Base-by-base conservation (phyloP, 768 basidiomycete genomes). In the Suillus occidentalis region DNA sequence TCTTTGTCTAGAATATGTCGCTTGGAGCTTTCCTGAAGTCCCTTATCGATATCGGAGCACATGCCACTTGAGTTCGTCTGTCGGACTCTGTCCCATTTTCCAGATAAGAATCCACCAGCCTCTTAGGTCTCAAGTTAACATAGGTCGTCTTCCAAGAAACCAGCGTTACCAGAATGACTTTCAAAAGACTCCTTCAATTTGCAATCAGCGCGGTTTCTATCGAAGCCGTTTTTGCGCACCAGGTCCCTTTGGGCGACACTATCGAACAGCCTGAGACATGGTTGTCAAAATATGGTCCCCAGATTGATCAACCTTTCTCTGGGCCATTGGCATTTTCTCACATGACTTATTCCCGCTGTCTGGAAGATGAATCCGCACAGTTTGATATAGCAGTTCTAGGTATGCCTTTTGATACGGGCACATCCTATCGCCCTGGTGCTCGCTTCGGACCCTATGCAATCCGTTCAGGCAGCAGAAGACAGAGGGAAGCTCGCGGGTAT, bases 391-490 rank as follows among this genome's bases (percentile, higher is more conserved):
- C 91, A 1, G 73, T 96, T 43, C 76, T 96, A 6, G 94, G 91
- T 9, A 86, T 91, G 80, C 91, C 91, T 0, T 92, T 92, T 69
- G 90, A 93, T 69, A 93, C 90, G 0, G 83, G 79, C 1, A 86
- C 87, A 13, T 72, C 75, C 0, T 85, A 80, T 65, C 76, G 84
- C 6, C 80, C 76, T 20, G 94, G 93, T 6, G 94, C 94, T 14
- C 86, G 94, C 10, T 96, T 96, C 77, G 94, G 94, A 9, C 94
- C 94, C 1, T 87, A 86, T 72, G 94, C 88, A 10, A 92, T 96
- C 68, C 87, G 95, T 50, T 89, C 89, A 5, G 92, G 92, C 3
- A 90, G 89, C 71, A 81, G 90, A 56, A 81, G 89, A 10, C 89
- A 91, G 69, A 76, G 84, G 66, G 78, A 82, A 49, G 79, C 83